Base-by-base conservation (phyloP, 768 basidiomycete genomes). In the Boletus coccyginus region DNA sequence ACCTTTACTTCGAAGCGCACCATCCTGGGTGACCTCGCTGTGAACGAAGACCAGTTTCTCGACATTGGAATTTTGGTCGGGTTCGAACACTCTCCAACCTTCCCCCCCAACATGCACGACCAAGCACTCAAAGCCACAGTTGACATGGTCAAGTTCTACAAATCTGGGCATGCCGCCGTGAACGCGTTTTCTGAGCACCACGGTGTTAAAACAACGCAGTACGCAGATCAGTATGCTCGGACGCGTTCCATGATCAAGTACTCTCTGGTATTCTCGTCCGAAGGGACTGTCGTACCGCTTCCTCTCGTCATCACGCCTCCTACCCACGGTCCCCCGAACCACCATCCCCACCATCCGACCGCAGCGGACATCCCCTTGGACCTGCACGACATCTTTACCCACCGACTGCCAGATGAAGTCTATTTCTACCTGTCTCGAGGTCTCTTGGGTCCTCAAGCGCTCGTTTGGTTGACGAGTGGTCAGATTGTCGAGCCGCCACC, bases 351-450 rank as follows among this genome's bases (percentile, higher is more conserved):
- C 62, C 85, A 88, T 57, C 83, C 88, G 41, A 92, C 92, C 0
- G 84, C 89, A 0, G 85, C 87, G 29, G 97, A 98, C 66, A 87
- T 98, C 55, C 97, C 97, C 3, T 71, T 74, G 47, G 96, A 98
- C 73, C 75, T 99, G 39, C 91, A 96, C 68, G 94, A 97, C 51
- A 90, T 98, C 58, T 98, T 98, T 76, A 95, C 94, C 11, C 78
- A 92, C 72, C 88, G 94, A 44, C 80, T 99, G 27, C 96, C 96
- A 1, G 97, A 98, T 70, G 94, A 98, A 70, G 81, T 98, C 56
- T 98, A 95, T 76, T 98, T 88, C 73, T 97, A 98, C 71, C 82
- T 98, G 61, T 97, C 94, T 39, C 87, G 94, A 17, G 96, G 97
- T 7, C 81, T 98, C 14, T 70, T 98, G 50, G 86, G 87, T 10